Conservation (phyloP, 2,329 filamentous ascomycete genomes). For the Fusarium robinianum region DNA sequence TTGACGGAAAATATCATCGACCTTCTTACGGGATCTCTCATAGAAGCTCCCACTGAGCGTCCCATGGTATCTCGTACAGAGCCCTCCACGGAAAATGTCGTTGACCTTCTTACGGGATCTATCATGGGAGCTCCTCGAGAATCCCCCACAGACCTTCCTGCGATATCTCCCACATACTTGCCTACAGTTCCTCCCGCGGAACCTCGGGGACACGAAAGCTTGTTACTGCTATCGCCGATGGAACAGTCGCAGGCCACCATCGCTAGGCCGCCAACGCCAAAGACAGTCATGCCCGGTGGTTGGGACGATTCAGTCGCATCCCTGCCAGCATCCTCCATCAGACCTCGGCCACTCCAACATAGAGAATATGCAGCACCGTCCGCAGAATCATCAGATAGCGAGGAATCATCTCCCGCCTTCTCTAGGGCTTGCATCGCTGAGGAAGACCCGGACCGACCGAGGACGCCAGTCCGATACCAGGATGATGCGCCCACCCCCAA, state of each 20-base stretch:
- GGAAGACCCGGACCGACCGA: slow-evolving; percentile 18
- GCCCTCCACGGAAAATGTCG: too few species aligned
- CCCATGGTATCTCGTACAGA: too few species aligned
- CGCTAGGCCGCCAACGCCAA: slow-evolving; percentile 4
- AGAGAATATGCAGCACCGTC: slow-evolving; percentile 7
- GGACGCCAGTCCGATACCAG: slow-evolving; percentile 22
- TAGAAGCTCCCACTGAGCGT: too few species aligned
- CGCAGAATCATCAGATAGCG: slow-evolving; percentile 28
- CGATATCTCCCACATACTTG: too few species aligned
- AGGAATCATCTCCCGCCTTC: slow-evolving; percentile 38
- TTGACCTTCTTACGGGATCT: too few species aligned
- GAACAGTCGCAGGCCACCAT: slow-evolving; percentile 1
- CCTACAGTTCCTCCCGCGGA: too few species aligned
- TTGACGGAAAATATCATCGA: too few species aligned
- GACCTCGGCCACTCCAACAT: slow-evolving; percentile 14
- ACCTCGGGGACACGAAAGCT: too few species aligned
- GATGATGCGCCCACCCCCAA: slow-evolving; percentile 56
- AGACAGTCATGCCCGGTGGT: slow-evolving; percentile 53
- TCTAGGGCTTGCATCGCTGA: slow-evolving; percentile 31
- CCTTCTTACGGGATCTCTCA: too few species aligned
- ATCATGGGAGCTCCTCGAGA: too few species aligned
- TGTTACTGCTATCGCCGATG: slow-evolving; percentile 2
- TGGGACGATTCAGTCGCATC: slow-evolving; percentile 50
- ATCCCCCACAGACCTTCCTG: too few species aligned
- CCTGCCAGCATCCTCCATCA: slow-evolving; percentile 3